Conservation (phyloP, 2,329 filamentous ascomycete genomes). For the Penicillium sclerotiorum region DNA sequence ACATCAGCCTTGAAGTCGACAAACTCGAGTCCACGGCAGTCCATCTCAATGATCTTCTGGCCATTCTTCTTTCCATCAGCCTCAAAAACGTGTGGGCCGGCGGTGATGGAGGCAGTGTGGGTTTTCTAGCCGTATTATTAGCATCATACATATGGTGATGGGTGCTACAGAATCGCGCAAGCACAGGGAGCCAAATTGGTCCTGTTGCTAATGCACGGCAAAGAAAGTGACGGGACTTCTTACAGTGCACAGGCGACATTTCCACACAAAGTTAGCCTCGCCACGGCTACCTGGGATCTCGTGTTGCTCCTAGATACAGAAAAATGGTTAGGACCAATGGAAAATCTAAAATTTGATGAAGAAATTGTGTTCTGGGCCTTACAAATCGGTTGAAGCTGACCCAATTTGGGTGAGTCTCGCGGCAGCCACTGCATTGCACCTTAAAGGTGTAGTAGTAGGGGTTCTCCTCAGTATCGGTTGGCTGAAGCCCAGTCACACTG, state of each 20-base stretch:
- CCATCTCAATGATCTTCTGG: conserved; percentile 83
- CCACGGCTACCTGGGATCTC: conserved; percentile 91
- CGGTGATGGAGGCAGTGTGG: conserved; percentile 76
- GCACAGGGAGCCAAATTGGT: not conserved
- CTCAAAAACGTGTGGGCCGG: conserved; percentile 69
- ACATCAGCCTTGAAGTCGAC: conserved; percentile 88
- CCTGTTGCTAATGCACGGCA: not conserved
- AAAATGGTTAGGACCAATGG: conserved; percentile 1
- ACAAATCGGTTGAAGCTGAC: conserved; percentile 89
- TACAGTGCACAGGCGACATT: conserved; percentile 97
- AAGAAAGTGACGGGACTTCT: conserved; percentile 13
- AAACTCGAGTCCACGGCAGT: conserved; percentile 93
- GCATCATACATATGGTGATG: not conserved
- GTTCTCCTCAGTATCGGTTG: conserved; percentile 75
- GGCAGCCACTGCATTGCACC: conserved; percentile 96
- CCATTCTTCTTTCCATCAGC: conserved; percentile 59
- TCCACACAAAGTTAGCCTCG: conserved; percentile 99
- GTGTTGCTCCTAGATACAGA: conserved; percentile 69
- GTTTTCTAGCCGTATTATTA: conserved; percentile 36
- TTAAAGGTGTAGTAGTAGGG: conserved; percentile 98
- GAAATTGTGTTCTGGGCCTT: conserved; percentile 38
- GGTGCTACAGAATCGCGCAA: no score
- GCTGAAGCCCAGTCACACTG: conserved; percentile 88
- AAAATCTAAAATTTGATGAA: not conserved
- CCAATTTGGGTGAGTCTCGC: conserved; percentile 84